phyloP scores from a whole-genome alignment of 805 yeast genomes.

The Sugiyamaella floridensis region DNA sequence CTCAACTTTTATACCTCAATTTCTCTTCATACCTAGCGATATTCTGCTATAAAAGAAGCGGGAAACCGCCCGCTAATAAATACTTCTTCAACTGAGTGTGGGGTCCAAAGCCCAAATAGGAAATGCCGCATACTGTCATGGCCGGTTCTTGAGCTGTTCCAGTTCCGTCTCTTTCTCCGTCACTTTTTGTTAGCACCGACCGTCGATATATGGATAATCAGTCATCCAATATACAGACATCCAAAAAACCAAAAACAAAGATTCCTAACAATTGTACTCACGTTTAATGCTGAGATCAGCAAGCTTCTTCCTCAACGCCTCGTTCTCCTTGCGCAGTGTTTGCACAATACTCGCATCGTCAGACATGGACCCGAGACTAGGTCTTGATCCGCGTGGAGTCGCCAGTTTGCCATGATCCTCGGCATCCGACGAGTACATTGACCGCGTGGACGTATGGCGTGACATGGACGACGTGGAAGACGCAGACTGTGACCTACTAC shows the following conservation, averaged over 20 bases:
- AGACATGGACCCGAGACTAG: conserved; percentile 18
- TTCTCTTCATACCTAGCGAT: neutral
- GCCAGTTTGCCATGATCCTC: conserved; percentile 10
- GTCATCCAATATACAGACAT: neutral
- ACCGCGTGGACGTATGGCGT: conserved; percentile 21
- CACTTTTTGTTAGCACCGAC: conserved; percentile 9
- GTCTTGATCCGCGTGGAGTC: conserved; percentile 19
- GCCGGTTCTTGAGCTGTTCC: conserved; percentile 13
- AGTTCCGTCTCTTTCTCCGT: conserved; percentile 26
- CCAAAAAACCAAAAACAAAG: no score
- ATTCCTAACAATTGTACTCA: conserved; percentile 5
- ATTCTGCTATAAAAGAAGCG: neutral
- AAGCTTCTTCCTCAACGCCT: conserved; percentile 24
- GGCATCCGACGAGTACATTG: conserved; percentile 18
- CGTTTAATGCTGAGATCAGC: conserved; percentile 24
- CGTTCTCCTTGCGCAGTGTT: conserved; percentile 25
- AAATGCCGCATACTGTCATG: neutral
- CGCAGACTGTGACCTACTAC: conserved; percentile 25
- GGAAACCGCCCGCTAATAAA: neutral
- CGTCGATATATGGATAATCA: no score
- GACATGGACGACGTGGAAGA: conserved; percentile 27
- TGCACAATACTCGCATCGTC: conserved; percentile 18
- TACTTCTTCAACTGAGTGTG: neutral
- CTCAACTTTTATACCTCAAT: no score
- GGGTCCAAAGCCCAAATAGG: neutral